phyloP scores from a whole-genome alignment of 2,329 filamentous ascomycete species.

The Emericellopsis atlantica region DNA sequence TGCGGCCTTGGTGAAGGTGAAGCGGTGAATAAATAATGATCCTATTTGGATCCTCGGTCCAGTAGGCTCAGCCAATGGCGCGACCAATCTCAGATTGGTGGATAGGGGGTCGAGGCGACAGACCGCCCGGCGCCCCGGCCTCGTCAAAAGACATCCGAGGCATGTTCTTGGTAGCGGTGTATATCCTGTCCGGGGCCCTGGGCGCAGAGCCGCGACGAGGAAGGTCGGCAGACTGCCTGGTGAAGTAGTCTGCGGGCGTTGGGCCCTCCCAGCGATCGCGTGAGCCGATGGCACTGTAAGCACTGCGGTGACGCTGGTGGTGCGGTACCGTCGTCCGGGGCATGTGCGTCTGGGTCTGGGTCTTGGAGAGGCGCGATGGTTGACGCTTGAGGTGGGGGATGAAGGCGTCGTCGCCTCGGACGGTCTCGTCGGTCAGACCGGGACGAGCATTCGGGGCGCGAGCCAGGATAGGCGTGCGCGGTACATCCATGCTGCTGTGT shows the following conservation, averaged over 20 bases:
- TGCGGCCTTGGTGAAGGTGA: neutral
- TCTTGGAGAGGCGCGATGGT: slow-evolving; percentile 39
- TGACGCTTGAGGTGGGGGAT: slow-evolving; percentile 38
- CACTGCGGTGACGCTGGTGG: slow-evolving; percentile 2
- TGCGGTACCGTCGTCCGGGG: neutral
- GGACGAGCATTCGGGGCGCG: slow-evolving; percentile 49
- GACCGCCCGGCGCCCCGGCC: slow-evolving; percentile 20
- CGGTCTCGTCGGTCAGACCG: slow-evolving; percentile 47
- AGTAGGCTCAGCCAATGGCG: slow-evolving; percentile 35
- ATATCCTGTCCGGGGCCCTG: slow-evolving; percentile 7
- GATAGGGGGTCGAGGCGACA: slow-evolving; percentile 35
- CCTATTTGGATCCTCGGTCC: neutral
- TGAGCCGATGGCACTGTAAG: neutral
- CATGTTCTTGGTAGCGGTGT: slow-evolving; percentile 29
- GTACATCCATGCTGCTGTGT: slow-evolving; percentile 28
- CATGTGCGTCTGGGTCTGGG: neutral
- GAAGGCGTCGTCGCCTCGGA: slow-evolving; percentile 49
- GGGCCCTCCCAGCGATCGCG: slow-evolving; percentile 28
- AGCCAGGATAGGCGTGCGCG: slow-evolving; percentile 38
- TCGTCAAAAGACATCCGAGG: slow-evolving; percentile 32
- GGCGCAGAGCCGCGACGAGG: slow-evolving; percentile 4
- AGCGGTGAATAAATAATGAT: neutral
- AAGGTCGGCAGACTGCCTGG: slow-evolving; percentile 19
- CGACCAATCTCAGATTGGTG: slow-evolving; percentile 36
- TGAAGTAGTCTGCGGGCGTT: slow-evolving; percentile 15